phyloP scores from a whole-genome alignment of 176 grass and related monocot species.

The Otatea glauca region DNA sequence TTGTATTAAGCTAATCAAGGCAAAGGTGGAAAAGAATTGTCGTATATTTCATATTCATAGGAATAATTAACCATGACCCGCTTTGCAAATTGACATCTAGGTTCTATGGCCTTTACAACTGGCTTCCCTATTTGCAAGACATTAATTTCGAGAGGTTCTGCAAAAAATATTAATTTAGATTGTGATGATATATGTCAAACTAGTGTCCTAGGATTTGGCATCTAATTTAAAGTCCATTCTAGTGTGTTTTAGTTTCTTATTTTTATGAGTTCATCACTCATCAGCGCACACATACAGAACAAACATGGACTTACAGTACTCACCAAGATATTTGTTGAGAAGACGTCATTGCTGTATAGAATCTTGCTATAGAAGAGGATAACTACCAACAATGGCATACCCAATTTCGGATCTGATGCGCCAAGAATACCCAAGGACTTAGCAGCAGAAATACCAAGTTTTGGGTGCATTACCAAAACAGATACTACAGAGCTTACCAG shows the following conservation, averaged over 20 bases:
- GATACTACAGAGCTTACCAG: conserved; percentile 70
- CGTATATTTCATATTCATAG: conserved; percentile 4
- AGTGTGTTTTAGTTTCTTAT: conserved; percentile 17
- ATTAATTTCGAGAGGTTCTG: conserved; percentile 11
- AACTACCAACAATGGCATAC: conserved; percentile 71
- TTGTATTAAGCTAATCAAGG: conserved; percentile 11
- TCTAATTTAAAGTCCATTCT: conserved; percentile 12
- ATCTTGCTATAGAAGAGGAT: conserved; percentile 84
- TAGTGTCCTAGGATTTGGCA: conserved; percentile 25
- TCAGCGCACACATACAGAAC: conserved; percentile 26
- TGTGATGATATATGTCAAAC: conserved; percentile 17
- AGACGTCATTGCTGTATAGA: conserved; percentile 46
- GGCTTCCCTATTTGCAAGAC: conserved; percentile 31
- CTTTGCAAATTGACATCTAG: neutral
- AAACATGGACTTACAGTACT: conserved; percentile 50
- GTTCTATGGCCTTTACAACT: conserved; percentile 13
- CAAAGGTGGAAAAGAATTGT: neutral
- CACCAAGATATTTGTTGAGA: conserved; percentile 65
- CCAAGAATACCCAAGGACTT: conserved; percentile 77
- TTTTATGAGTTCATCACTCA: conserved; percentile 21
- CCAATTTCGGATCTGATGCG: conserved; percentile 66
- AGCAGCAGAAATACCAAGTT: conserved; percentile 70
- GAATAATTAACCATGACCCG: conserved; percentile 5
- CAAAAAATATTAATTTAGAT: conserved; percentile 21
- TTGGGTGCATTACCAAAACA: conserved; percentile 69